Evolutionary conservation across 352 stramenopile species (phyloP), one percentile per base, ranked within the genome.

Genomic region (Pythium grandisporangium): DNA sequence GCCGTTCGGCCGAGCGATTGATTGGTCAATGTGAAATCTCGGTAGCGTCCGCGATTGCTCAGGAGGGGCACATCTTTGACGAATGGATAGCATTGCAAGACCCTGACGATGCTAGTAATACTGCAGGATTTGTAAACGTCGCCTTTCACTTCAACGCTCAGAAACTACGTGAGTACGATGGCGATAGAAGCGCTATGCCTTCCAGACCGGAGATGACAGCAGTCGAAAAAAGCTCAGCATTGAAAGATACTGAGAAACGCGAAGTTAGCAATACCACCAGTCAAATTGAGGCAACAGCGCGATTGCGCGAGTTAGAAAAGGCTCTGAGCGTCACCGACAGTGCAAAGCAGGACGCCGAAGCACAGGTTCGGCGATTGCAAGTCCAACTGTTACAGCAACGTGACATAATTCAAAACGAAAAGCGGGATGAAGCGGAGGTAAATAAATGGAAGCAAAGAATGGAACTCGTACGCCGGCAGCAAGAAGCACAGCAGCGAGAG

Each of bases 1-100:
- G n/a, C n/a, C n/a, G n/a, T n/a, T n/a, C n/a, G n/a, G n/a, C n/a
- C n/a, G 77, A 93, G 30, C 64, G 67, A 20, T 46, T 90, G 14
- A 45, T 93, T 19, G 79, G 79, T 2, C 74, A 86, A 41, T 86
- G 74, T 29, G 66, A 90, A 45, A 59, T 93, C 22, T 82, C 76
- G 2, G 52, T 90, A 6, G 64, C 69, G 2, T 86, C 76, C 24
- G 74, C 75, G 6, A 76, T 93, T 17, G 58, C 73, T 1, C 65
- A 71, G 19, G 76, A 93, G 53, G 79, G 79, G 2, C 65, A 84
- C 21, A 57, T 86, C 30, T 78, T 89, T 20, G 61, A 89, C 26
- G 74, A 85, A 16, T 78, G 62, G 30, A 66, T 88, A 21, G 42
- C 47, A 3, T 53, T 90, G 10, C 39, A 64, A 13, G 46, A 80